phyloP scores from a whole-genome alignment of 148 eudicot genomes.

The Vaccinium macrocarpon region DNA sequence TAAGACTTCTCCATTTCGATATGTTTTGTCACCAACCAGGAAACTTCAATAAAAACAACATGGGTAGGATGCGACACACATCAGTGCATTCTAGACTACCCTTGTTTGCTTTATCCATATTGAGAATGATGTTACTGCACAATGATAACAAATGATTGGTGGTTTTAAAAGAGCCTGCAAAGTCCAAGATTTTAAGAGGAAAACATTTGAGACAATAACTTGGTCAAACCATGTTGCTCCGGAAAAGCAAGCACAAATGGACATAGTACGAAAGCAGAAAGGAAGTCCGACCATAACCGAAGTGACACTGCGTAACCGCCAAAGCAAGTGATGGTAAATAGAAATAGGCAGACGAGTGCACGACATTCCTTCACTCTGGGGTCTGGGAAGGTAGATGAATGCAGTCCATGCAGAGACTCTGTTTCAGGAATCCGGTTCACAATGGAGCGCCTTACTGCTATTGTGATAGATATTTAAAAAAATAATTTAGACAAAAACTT shows the following conservation, averaged over 20 bases:
- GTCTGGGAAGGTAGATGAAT: neutral
- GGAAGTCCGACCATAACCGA: neutral
- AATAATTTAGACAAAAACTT: neutral
- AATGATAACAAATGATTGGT: neutral
- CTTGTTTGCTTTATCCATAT: neutral
- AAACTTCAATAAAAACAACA: neutral
- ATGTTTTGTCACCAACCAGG: neutral
- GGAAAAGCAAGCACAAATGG: constrained; percentile 10
- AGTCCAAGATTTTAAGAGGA: neutral
- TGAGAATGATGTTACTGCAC: neutral
- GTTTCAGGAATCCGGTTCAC: neutral
- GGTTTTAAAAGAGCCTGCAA: constrained; percentile 3
- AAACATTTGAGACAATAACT: neutral
- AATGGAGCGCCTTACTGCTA: neutral
- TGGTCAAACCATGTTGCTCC: neutral
- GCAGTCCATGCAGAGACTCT: neutral
- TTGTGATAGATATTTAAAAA: neutral
- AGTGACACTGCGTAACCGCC: neutral
- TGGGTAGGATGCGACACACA: neutral
- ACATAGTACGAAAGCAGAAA: neutral
- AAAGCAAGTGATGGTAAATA: neutral
- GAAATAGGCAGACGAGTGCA: neutral
- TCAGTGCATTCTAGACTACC: neutral
- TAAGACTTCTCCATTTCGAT: neutral
- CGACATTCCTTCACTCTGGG: neutral